Base-by-base conservation (phyloP, 2,329 filamentous ascomycete genomes). In the Pseudogymnoascus sp. region DNA sequence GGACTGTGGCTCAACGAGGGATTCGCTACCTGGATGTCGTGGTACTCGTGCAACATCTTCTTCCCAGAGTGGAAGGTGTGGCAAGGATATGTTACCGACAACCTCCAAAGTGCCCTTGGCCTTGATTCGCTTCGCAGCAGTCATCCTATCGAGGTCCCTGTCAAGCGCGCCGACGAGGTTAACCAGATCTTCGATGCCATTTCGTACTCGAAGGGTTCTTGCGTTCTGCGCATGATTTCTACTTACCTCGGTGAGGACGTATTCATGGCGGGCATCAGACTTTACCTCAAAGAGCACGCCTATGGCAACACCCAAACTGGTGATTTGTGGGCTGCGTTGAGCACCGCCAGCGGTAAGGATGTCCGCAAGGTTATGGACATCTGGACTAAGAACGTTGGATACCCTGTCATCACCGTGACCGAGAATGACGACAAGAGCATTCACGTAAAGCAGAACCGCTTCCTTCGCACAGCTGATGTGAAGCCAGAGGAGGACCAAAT, bases 171-270 rank as follows among this genome's bases (percentile, higher is more conserved):
- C 28, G 92, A 96, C 69, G 92, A 97, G 77, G 93, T 97, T 75
- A 96, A 96, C 77, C 93, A 97, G 78, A 97, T 97, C 69, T 97
- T 97, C 70, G 93, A 97, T 74, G 91, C 92, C 66, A 97, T 97
- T 68, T 97, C 93, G 1, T 97, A 97, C 78, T 93, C 91, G 63
- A 97, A 97, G 80, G 93, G 93, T 16, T 97, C 93, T 9, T 96
- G 92, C 70, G 93, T 97, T 36, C 82, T 97, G 65, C 90, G 93
- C 73, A 97, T 97, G 93, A 93, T 97, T 68, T 96, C 93, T 18
- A 96, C 92, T 68, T 96, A 96, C 72, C 81, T 97, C 23, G 93
- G 93, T 60, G 93, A 97, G 75, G 91, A 97, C 46, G 82, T 85
- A 16, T 97, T 97, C 82, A 86, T 97, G 73, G 90, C 97, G 74